A percentile compares a stretch with the other conserved stretches of the same genome.
Evolutionary conservation across 2,329 filamentous ascomycete species (phyloP).

Genomic region (Fusarium heterosporum): DNA sequence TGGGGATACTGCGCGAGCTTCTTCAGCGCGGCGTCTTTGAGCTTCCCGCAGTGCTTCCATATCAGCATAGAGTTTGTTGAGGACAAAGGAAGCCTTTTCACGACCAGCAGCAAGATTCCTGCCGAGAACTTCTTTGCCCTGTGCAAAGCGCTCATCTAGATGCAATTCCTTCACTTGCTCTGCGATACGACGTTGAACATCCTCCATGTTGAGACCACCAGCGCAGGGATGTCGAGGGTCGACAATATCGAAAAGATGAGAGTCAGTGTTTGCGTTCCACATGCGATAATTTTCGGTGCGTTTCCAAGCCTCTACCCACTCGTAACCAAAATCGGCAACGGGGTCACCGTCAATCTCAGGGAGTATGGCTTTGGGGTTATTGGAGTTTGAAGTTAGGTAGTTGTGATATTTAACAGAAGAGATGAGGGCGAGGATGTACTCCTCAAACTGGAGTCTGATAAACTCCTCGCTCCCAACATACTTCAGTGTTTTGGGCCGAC

Average conservation of each 20-base stretch:
- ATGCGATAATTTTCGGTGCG: constrained; percentile 91
- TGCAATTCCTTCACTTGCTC: constrained; percentile 95
- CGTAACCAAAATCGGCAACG: constrained; percentile 80
- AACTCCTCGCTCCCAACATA: constrained; percentile 98
- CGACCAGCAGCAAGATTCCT: constrained; percentile 88
- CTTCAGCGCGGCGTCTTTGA: constrained; percentile 57
- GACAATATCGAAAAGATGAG: constrained; percentile 92
- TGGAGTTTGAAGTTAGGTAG: constrained; percentile 74
- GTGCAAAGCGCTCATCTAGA: constrained; percentile 88
- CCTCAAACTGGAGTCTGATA: constrained; percentile 95
- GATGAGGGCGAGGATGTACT: constrained; percentile 90
- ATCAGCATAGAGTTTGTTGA: constrained; percentile 90
- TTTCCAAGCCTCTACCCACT: constrained; percentile 90
- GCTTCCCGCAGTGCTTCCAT: constrained; percentile 74
- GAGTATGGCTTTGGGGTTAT: constrained; percentile 74
- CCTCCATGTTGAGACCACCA: constrained; percentile 91
- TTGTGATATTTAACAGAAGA: constrained; percentile 91
- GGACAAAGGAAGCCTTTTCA: constrained; percentile 87
- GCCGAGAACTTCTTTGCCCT: constrained; percentile 86
- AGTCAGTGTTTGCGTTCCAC: constrained; percentile 84
- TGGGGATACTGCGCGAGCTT: constrained; percentile 47
- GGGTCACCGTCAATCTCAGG: constrained; percentile 85
- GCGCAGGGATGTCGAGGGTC: constrained; percentile 94
- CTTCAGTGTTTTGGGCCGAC: constrained; percentile 90
- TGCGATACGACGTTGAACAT: constrained; percentile 88